These are phyloP conservation scores for Punctularia strigosozonata DNA, from an alignment of 768 basidiomycete genomes.

Conservation along the genomic window DNA sequence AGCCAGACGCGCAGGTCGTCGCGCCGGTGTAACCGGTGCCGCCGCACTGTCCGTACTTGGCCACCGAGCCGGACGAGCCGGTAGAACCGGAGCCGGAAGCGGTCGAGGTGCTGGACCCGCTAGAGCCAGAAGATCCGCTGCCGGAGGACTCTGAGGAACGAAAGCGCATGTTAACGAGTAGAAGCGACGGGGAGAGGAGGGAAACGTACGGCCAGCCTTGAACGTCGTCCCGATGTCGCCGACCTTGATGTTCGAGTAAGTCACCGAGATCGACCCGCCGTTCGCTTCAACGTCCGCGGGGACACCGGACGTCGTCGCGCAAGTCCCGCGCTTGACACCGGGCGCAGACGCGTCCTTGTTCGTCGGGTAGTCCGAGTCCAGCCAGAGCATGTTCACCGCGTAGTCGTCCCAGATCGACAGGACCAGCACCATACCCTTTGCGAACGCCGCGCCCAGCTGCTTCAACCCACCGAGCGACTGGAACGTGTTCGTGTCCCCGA, in stretches of 20 bases:
- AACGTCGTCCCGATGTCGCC: slow-evolving; percentile 37
- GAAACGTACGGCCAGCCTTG: too few relatives aligned
- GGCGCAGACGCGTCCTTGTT: slow-evolving; percentile 16
- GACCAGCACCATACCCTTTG: slow-evolving; percentile 34
- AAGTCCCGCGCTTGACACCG: slow-evolving; percentile 39
- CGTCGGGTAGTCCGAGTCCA: slow-evolving; percentile 35
- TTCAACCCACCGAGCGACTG: too few relatives aligned
- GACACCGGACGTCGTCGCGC: slow-evolving; percentile 33
- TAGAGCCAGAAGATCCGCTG: not conserved
- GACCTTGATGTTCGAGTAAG: slow-evolving; percentile 44
- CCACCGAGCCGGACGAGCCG: slow-evolving; percentile 4
- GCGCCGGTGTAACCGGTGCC: slow-evolving; percentile 9
- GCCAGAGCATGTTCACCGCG: slow-evolving; percentile 43
- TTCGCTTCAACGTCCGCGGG: slow-evolving; percentile 31
- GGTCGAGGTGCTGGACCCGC: slow-evolving; percentile 1
- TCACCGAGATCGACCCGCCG: slow-evolving; percentile 29
- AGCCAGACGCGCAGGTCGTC: slow-evolving; percentile 8
- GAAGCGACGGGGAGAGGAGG: too few relatives aligned
- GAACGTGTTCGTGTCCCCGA: slow-evolving; percentile 31
- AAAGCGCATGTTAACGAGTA: too few relatives aligned
- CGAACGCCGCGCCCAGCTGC: slow-evolving; percentile 20
- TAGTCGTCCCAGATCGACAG: too few relatives aligned
- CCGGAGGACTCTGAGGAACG: slow-evolving; percentile 5
- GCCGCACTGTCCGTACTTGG: slow-evolving; percentile 12
- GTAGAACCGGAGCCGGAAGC: slow-evolving; percentile 3